Conservation (phyloP, 2,329 filamentous ascomycete species). For the Colletotrichum sp. region DNA sequence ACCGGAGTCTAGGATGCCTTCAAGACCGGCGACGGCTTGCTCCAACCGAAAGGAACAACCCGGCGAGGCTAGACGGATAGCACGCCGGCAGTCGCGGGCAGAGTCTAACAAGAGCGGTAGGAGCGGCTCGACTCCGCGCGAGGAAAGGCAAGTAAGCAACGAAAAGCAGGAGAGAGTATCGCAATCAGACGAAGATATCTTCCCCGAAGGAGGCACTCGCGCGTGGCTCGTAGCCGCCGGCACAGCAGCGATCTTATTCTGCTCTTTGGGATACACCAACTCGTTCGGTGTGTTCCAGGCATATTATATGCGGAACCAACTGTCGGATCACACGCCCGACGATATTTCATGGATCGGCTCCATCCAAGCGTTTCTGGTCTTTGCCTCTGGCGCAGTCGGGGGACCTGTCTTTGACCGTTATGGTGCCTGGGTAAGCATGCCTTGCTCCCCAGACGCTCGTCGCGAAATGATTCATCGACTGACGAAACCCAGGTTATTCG, state of each 20-base stretch:
- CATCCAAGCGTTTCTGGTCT: conserved; percentile 27
- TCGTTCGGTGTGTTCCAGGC: conserved; percentile 30
- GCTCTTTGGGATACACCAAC: conserved; percentile 29
- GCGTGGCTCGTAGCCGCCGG: conserved; percentile 46
- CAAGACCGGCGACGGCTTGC: neutral
- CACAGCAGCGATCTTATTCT: conserved; percentile 34
- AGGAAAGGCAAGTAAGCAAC: neutral
- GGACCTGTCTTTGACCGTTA: conserved; percentile 24
- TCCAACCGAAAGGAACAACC: neutral
- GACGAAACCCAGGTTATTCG: conserved; percentile 16
- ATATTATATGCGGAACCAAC: conserved; percentile 28
- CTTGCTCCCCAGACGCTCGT: neutral
- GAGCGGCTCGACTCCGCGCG: neutral
- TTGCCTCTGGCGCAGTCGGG: conserved; percentile 22
- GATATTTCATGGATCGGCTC: conserved; percentile 30
- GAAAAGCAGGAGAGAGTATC: neutral
- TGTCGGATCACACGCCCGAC: conserved; percentile 23
- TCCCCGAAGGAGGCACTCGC: conserved; percentile 36
- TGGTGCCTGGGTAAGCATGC: conserved; percentile 18
- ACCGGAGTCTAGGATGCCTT: neutral
- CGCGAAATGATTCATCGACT: neutral
- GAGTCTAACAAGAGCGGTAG: neutral
- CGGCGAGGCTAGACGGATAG: neutral
- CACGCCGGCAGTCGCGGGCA: neutral
- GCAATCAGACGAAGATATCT: neutral